Conservation (phyloP, 257 asterid species). For the Ophiorrhiza pumila region DNA sequence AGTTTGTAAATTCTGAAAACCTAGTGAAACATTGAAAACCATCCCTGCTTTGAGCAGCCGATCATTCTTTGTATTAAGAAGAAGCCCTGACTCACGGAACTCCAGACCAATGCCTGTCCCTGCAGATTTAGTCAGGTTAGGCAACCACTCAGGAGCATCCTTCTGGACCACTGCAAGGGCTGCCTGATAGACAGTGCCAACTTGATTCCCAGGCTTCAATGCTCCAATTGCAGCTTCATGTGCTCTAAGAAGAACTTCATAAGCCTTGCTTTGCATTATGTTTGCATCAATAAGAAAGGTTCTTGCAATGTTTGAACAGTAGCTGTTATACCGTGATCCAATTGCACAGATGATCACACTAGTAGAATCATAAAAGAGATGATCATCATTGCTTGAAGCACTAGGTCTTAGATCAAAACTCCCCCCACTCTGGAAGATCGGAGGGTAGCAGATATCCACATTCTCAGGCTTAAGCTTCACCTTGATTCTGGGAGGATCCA, state of each 20-base stretch:
- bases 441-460: slow-evolving; percentile 83
- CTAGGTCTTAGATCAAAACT: slow-evolving; percentile 64
- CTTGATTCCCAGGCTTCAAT: slow-evolving; percentile 57
- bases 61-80: slow-evolving; percentile 59
- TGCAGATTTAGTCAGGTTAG: slow-evolving; percentile 64
- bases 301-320: slow-evolving; percentile 75
- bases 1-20: slow-evolving; percentile 62
- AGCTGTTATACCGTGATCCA: slow-evolving; percentile 70
- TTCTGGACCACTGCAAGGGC: slow-evolving; percentile 52
- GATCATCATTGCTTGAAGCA: slow-evolving; percentile 63
- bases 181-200: slow-evolving; percentile 49
- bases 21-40: slow-evolving; percentile 69
- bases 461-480: slow-evolving; percentile 72
- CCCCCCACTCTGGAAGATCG: slow-evolving; percentile 83
- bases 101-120: slow-evolving; percentile 84
- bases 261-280: slow-evolving; percentile 53
- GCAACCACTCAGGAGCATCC: slow-evolving; percentile 61
- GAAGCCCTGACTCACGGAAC: slow-evolving; percentile 68
- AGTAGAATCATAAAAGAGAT: slow-evolving; percentile 50
- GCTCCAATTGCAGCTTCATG: slow-evolving; percentile 69
- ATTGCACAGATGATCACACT: slow-evolving; percentile 68
- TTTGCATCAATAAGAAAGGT: slow-evolving; percentile 60
- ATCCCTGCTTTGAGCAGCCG: slow-evolving; percentile 58
- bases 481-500: slow-evolving; percentile 58
- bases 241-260: slow-evolving; percentile 65